Evolutionary conservation across 1,139 yeast genomes (phyloP).

Genomic region (Yamadazyma friedrichii): DNA sequence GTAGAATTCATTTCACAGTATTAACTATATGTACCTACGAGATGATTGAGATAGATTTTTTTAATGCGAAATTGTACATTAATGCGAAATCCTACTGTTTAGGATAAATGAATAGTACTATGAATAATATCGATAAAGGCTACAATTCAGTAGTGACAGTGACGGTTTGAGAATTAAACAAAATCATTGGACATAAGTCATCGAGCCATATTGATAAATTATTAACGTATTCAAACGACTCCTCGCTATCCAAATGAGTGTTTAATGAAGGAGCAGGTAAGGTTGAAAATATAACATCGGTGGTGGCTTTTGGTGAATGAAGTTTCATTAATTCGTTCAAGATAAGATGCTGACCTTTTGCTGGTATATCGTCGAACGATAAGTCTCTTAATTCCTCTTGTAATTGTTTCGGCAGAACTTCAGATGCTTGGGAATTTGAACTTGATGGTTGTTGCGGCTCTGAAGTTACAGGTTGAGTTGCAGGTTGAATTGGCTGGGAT

Average conservation of each 20-base stretch:
- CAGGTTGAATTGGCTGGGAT: background rate
- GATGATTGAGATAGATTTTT: no score
- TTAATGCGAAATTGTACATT: no score
- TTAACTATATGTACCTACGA: constrained; percentile 5
- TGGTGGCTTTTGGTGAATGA: constrained; percentile 54
- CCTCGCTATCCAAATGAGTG: constrained; percentile 67
- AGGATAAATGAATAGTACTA: no score
- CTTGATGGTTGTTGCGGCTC: constrained; percentile 1
- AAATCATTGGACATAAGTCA: constrained; percentile 74
- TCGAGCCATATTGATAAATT: constrained; percentile 79
- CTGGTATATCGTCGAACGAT: constrained; percentile 83
- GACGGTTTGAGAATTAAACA: constrained; percentile 87
- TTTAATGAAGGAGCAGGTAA: constrained; percentile 86
- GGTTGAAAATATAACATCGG: constrained; percentile 80
- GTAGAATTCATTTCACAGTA: constrained; percentile 12
- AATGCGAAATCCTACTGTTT: no score
- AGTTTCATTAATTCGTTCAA: constrained; percentile 77
- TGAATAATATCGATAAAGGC: no score
- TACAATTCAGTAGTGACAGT: constrained; percentile 90
- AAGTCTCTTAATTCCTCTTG: constrained; percentile 40
- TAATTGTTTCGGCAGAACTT: constrained; percentile 35
- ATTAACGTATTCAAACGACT: constrained; percentile 70
- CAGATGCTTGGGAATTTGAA: constrained; percentile 1
- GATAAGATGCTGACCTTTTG: constrained; percentile 86
- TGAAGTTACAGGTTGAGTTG: background rate